A percentile compares a stretch with the other conserved stretches of the same genome.
Evolutionary conservation across 495 filamentous ascomycete species (phyloP).

Genomic region (Emericellopsis terricola): DNA sequence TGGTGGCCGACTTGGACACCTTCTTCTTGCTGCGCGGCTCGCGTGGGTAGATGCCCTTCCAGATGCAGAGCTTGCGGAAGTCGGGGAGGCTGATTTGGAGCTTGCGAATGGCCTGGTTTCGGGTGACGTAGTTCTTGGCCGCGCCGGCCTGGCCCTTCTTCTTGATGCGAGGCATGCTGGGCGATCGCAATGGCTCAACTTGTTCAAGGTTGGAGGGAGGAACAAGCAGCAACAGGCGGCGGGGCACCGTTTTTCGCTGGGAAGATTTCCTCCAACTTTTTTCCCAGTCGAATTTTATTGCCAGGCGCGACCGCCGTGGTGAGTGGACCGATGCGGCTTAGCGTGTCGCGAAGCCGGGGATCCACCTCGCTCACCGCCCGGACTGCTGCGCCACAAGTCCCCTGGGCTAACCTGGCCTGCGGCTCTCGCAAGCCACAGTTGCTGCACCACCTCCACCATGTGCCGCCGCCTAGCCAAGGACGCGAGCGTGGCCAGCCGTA

Average conservation of each 20-base stretch:
- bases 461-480: too few species aligned
- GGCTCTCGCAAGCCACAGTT: too few species aligned
- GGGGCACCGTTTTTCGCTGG: slow-evolving; percentile 7
- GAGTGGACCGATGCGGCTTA: too few species aligned
- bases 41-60: slow-evolving; percentile 96
- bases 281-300: slow-evolving; percentile 9
- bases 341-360: too few species aligned
- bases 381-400: too few species aligned
- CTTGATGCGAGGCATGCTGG: slow-evolving; percentile 73
- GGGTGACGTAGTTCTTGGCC: slow-evolving; percentile 96
- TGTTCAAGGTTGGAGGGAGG: neutral
- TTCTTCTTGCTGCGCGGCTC: slow-evolving; percentile 95
- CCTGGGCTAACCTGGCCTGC: too few species aligned
- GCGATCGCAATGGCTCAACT: slow-evolving; percentile 5
- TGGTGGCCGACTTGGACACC: slow-evolving; percentile 75
- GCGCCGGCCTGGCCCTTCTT: slow-evolving; percentile 88
- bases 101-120: slow-evolving; percentile 91
- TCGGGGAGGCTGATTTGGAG: slow-evolving; percentile 93
- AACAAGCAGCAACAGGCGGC: too few species aligned
- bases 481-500: too few species aligned
- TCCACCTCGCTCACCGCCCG: too few species aligned
- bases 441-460: too few species aligned
- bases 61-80: slow-evolving; percentile 95
- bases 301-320: slow-evolving; percentile 3
- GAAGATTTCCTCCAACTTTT: slow-evolving; percentile 18